Evolutionary conservation across 1,284 basidiomycete species (phyloP), one percentile per base, ranked within the genome.

Genomic region (Apiotrichum akiyoshidainum): DNA sequence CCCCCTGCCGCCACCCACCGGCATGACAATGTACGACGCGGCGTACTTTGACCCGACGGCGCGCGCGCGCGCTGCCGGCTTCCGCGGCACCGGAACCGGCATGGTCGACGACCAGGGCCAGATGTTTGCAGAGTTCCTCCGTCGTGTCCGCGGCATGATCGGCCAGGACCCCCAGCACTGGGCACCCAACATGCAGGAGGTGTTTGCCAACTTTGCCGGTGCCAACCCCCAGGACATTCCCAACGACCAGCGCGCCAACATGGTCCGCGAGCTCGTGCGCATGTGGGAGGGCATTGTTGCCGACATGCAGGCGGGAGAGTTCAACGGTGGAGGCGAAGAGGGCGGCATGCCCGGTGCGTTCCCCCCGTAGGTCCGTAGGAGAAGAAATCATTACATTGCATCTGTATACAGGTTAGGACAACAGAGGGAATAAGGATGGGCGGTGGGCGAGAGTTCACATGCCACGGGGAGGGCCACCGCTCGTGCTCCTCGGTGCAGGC

Each of bases 1-100:
- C 70, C 90, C 90, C 0, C 78, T 93, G 1, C 89, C 90, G 1
- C 90, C 91, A 0, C 82, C 82, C 2, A 78, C 81, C 2, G 70
- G 74, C 2, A 66, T 84, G 7, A 87, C 80, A 26, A 69, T 68
- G 34, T 94, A 94, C 74, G 82, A 91, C 61, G 78, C 81, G 2
- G 77, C 75, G 22, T 94, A 91, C 79, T 92, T 94, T 79, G 56
- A 60, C 53, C 62, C 52, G 31, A 51, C 58, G 21, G 58, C 58
- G 42, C 62, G 61, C 8, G 53, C 47, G 39, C 55, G 55, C 12
- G 58, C 58, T 8, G 61, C 58, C 9, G 53, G 56, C 17, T 51
- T 55, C 44, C 55, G 61, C 19, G 54, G 48, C 7, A 31, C 26
- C 7, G 26, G 26, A 4, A 31, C 26, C 26, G 26, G 26, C 13